Evolutionary conservation across 306 rosid genomes (phyloP).

Genomic region (Begonia fuchsioides): DNA sequence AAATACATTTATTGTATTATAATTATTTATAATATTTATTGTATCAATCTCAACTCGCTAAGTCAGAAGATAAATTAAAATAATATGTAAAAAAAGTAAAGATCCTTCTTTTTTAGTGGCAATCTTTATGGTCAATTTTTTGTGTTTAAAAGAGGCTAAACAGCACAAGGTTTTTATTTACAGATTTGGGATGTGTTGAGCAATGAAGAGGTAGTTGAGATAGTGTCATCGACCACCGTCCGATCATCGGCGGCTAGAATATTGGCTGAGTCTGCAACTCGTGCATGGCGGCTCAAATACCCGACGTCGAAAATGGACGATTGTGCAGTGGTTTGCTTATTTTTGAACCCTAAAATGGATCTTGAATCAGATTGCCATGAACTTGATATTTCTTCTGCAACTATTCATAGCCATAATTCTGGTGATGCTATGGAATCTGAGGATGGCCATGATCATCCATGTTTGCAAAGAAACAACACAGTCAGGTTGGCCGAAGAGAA

Average conservation of each 20-base stretch:
- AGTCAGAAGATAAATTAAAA: no score
- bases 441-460: conserved; percentile 84
- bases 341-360: conserved; percentile 91
- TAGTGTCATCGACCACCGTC: conserved; percentile 52
- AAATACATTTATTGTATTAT: no score
- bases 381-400: conserved; percentile 77
- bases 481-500: conserved; percentile 75
- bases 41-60: no score
- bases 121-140: neutral
- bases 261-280: conserved; percentile 78
- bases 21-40: no score
- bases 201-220: conserved; percentile 90
- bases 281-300: conserved; percentile 78
- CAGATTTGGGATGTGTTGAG: conserved; percentile 97
- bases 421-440: conserved; percentile 74
- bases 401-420: conserved; percentile 74
- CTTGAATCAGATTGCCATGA: conserved; percentile 82
- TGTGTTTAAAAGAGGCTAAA: neutral
- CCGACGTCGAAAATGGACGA: conserved; percentile 98
- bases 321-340: conserved; percentile 87
- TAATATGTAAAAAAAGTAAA: no score
- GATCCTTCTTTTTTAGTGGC: conserved; percentile 2
- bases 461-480: conserved; percentile 67
- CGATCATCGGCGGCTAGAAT: conserved; percentile 65
- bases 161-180: neutral